Conservation (phyloP, 1,139 yeast genomes). For the Kodamaea ohmeri region DNA sequence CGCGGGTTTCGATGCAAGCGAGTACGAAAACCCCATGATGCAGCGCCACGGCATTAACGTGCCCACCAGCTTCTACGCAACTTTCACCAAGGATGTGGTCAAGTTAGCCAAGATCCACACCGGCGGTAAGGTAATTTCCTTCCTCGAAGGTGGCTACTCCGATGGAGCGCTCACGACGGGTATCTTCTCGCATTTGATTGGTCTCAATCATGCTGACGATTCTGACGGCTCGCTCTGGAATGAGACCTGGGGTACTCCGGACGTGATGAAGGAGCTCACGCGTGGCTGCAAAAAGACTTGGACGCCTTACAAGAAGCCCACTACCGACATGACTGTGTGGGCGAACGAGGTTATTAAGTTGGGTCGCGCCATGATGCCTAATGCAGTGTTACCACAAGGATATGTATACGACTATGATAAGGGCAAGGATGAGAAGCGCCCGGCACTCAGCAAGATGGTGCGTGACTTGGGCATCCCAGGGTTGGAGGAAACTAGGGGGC, state of each 20-base stretch:
- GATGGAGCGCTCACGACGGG: conserved; percentile 84
- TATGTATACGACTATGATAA: conserved; percentile 33
- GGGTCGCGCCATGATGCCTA: conserved; percentile 71
- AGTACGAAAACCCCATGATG: conserved; percentile 78
- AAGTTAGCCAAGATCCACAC: conserved; percentile 61
- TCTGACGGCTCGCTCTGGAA: conserved; percentile 56
- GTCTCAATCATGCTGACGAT: conserved; percentile 48
- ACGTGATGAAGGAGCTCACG: conserved; percentile 61
- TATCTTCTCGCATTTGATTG: conserved; percentile 73
- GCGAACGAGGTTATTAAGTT: conserved; percentile 64
- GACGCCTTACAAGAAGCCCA: conserved; percentile 54
- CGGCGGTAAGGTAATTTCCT: conserved; percentile 62
- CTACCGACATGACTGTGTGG: conserved; percentile 53
- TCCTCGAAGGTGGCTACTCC: conserved; percentile 85
- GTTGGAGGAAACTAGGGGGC: conserved; percentile 18
- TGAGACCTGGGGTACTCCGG: conserved; percentile 59
- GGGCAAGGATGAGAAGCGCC: conserved; percentile 12
- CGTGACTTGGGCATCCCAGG: conserved; percentile 24
- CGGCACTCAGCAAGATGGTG: conserved; percentile 27
- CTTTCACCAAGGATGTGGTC: conserved; percentile 71
- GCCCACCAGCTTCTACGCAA: conserved; percentile 76
- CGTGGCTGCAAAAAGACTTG: conserved; percentile 71
- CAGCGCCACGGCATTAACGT: conserved; percentile 83
- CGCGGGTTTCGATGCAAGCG: conserved; percentile 90
- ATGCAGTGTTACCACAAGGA: conserved; percentile 42